Percentiles rank a stretch among this genome's conserved stretches.
phyloP scores from a whole-genome alignment of 306 rosid species.

The Cyamopsis tetragonoloba region DNA sequence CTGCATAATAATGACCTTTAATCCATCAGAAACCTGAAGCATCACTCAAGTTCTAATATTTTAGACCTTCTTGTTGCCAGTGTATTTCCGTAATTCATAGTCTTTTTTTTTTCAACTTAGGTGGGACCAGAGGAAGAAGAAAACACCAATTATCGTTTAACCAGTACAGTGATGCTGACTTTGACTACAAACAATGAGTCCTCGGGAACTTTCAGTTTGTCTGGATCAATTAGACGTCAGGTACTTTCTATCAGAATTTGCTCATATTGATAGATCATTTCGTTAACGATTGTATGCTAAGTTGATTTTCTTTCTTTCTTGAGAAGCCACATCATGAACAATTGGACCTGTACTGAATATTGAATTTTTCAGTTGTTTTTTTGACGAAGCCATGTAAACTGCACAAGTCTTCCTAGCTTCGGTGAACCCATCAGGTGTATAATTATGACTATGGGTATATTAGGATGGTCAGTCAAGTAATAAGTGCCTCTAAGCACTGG shows the following conservation, averaged over 20 bases:
- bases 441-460: not conserved
- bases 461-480: not conserved
- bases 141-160: conserved; percentile 66
- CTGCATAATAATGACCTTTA: conserved; percentile 1
- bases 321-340: conserved; percentile 16
- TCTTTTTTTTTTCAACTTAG: conserved; percentile 33
- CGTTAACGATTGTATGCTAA: not conserved
- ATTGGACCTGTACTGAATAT: conserved; percentile 1
- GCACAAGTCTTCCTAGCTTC: not conserved
- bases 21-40: not conserved
- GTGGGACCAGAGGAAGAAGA: conserved; percentile 93
- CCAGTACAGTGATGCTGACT: conserved; percentile 93
- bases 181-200: conserved; percentile 77
- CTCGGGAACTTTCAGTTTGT: conserved; percentile 84
- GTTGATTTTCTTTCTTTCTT: conserved; percentile 1
- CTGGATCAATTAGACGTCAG: conserved; percentile 94
- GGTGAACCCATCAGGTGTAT: not conserved
- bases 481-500: conserved; percentile 5
- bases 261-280: conserved; percentile 1
- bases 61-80: not conserved
- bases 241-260: conserved; percentile 38
- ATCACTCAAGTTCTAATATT: not conserved
- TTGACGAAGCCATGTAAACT: not conserved
- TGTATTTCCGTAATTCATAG: not conserved
- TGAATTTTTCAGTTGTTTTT: not conserved